A percentile compares a stretch with the other conserved stretches of the same genome.
These are phyloP conservation scores for Pythium oligandrum DNA, from an alignment of 352 stramenopile species.

Conservation along the genomic window DNA sequence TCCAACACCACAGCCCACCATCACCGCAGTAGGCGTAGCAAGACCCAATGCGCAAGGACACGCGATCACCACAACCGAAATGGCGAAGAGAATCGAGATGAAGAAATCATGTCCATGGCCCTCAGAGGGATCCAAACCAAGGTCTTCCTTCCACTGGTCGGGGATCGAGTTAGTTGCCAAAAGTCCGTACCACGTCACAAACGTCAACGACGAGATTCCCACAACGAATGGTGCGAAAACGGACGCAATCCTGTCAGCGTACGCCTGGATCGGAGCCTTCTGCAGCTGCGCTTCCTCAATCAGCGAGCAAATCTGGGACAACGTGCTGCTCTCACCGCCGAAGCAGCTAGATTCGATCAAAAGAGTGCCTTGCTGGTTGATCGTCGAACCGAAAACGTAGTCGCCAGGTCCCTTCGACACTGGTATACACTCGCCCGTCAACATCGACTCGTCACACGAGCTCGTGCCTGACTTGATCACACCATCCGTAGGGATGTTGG, in stretches of 20 bases:
- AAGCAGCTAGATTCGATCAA: slow-evolving; percentile 84
- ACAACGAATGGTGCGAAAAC: slow-evolving; percentile 71
- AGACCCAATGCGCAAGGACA: slow-evolving; percentile 83
- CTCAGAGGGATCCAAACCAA: slow-evolving; percentile 41
- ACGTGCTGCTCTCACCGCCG: slow-evolving; percentile 54
- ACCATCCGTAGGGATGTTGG: slow-evolving; percentile 79
- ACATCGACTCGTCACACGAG: slow-evolving; percentile 76
- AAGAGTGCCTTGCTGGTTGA: slow-evolving; percentile 78
- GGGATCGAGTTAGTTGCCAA: slow-evolving; percentile 46
- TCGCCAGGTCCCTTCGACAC: slow-evolving; percentile 73
- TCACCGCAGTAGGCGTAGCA: slow-evolving; percentile 81
- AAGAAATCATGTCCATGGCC: slow-evolving; percentile 65
- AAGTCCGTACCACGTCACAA: slow-evolving; percentile 53
- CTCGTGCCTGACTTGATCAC: slow-evolving; percentile 66
- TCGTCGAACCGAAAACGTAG: slow-evolving; percentile 83
- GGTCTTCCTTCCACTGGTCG: slow-evolving; percentile 39
- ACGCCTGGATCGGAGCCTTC: slow-evolving; percentile 86
- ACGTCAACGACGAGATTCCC: slow-evolving; percentile 46
- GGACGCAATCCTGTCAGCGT: slow-evolving; percentile 63
- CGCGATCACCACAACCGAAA: slow-evolving; percentile 87
- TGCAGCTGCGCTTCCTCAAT: slow-evolving; percentile 86
- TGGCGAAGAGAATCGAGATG: slow-evolving; percentile 76
- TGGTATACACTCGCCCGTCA: slow-evolving; percentile 87
- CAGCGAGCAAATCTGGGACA: slow-evolving; percentile 77
- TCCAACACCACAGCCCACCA: slow-evolving; percentile 85